Conservation (phyloP, 2,329 filamentous ascomycete genomes). For the Fusarium udum region DNA sequence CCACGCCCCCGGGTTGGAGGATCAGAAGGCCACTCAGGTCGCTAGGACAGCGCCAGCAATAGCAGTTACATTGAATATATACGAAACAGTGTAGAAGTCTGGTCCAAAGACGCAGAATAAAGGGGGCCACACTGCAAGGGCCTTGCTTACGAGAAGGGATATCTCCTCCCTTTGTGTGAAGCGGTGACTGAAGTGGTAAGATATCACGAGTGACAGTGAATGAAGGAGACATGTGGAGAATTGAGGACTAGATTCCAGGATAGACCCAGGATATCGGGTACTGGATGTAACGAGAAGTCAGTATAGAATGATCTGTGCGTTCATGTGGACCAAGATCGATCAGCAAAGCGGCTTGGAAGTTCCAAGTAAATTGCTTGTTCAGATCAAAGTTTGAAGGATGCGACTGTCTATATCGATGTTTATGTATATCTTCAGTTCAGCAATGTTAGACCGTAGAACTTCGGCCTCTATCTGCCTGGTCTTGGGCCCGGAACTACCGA, state of each 20-base stretch:
- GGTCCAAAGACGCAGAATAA: background rate
- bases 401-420: background rate
- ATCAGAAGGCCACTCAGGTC: background rate
- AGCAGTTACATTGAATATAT: background rate
- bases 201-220: slow-evolving; percentile 15
- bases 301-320: background rate
- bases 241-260: background rate
- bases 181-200: slow-evolving; percentile 9
- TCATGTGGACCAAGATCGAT: background rate
- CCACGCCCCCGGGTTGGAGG: background rate
- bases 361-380: slow-evolving; percentile 10
- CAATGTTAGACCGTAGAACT: background rate
- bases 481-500: slow-evolving; percentile 5
- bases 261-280: slow-evolving; percentile 4
- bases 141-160: background rate
- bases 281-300: background rate
- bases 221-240: slow-evolving; percentile 27
- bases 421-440: background rate
- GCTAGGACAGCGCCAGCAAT: background rate
- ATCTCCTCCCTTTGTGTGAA: background rate
- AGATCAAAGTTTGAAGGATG: slow-evolving; percentile 12
- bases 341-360: background rate
- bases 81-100: slow-evolving; percentile 3
- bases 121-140: background rate
- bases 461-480: background rate